Conservation (phyloP, 169 alveolate genomes). For the Babesia sp. region DNA sequence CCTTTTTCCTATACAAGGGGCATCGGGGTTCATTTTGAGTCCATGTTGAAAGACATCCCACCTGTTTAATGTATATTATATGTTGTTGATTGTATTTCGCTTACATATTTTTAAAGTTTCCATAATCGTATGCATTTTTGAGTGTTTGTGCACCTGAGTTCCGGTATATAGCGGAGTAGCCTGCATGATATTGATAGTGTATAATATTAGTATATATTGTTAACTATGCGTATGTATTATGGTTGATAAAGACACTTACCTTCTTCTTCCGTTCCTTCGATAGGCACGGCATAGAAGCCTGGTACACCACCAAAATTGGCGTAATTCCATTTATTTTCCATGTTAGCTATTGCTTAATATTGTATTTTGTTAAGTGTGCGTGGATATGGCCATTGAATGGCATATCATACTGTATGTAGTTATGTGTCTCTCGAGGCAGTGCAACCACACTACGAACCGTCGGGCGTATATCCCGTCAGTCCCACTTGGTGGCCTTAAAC, state of each 20-base stretch:
- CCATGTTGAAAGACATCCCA: slow-evolving; percentile 69
- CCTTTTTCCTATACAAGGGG: slow-evolving; percentile 60
- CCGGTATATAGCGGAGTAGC: slow-evolving; percentile 35
- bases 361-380: neutral
- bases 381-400: neutral
- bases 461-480: neutral
- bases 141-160: slow-evolving; percentile 28
- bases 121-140: slow-evolving; percentile 19
- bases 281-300: slow-evolving; percentile 50
- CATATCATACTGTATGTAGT: neutral
- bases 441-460: neutral
- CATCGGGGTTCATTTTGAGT: slow-evolving; percentile 53
- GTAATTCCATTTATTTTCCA: neutral
- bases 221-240: no score
- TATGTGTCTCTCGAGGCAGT: neutral
- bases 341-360: neutral
- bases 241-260: slow-evolving; percentile 11
- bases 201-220: slow-evolving; percentile 13
- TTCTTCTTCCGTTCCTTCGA: slow-evolving; percentile 52
- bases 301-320: slow-evolving; percentile 36
- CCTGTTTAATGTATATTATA: neutral
- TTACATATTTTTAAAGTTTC: slow-evolving; percentile 40
- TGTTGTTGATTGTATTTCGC: neutral
- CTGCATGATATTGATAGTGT: slow-evolving; percentile 13
- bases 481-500: no score